Evolutionary conservation across 352 stramenopile genomes (phyloP), one percentile per base, ranked within the genome.

Genomic region (Paralagenidium karlingii): DNA sequence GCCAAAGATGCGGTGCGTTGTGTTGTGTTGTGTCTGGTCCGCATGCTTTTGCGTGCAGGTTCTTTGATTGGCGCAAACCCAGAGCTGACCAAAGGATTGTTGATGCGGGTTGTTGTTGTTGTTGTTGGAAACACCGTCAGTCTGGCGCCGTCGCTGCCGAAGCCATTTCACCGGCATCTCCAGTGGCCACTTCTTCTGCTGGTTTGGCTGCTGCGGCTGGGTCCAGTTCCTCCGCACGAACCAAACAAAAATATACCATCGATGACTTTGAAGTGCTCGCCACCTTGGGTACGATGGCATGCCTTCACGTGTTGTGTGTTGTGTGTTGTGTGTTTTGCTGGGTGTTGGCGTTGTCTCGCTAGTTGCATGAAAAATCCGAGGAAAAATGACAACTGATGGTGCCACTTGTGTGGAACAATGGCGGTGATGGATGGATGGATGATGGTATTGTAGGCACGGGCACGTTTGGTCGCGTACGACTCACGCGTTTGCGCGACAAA

Each of bases 381-480:
- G 6, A 26, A 32, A 15, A 33, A 32, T 24, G 38, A 19, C 11
- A 43, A 38, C 9, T 22, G 32, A 18, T 18, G 37, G 9, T 19
- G 9, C 37, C 10, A 43, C 15, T 8, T 12, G 8, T 43, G 28
- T n/a, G n/a, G n/a, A n/a, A n/a, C n/a, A n/a, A n/a, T n/a, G n/a
- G n/a, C n/a, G n/a, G n/a, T n/a, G n/a, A n/a, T n/a, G n/a, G n/a
- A n/a, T n/a, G n/a, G n/a, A n/a, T n/a, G n/a, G n/a, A n/a, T n/a
- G n/a, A n/a, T 24, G 7, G 10, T 43, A 36, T 2, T 5, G 26
- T 40, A 73, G 74, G 75, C 8, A 94, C 82, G 7, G 84, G 84
- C 20, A 94, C 84, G 3, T 96, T 95, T 51, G 83, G 83, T 3
- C 68, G 83, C 21, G 84, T 96, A 28, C 66, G 80, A 3, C 62